Evolutionary conservation across 31 red algal genomes (phyloP).

Genomic region (Odonthalia washingtoniensis): DNA sequence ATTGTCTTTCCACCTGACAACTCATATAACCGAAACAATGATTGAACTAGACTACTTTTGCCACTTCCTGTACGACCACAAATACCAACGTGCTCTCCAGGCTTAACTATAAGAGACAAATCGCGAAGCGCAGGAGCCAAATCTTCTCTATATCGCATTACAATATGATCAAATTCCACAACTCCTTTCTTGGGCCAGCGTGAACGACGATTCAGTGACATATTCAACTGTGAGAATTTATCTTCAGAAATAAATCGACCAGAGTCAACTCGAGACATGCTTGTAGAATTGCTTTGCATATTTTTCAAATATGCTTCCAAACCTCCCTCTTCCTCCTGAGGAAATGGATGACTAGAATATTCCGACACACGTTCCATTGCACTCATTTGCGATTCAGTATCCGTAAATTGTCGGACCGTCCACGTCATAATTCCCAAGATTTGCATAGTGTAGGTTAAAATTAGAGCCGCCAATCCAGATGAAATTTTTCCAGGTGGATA

Average conservation of each 20-base stretch:
- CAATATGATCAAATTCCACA: slow-evolving; percentile 82
- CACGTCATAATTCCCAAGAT: slow-evolving; percentile 78
- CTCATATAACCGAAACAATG: slow-evolving; percentile 92
- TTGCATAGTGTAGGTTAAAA: slow-evolving; percentile 87
- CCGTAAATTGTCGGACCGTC: slow-evolving; percentile 87
- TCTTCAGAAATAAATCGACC: slow-evolving; percentile 66
- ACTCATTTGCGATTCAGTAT: slow-evolving; percentile 88
- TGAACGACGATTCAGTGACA: slow-evolving; percentile 31
- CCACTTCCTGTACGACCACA: slow-evolving; percentile 98
- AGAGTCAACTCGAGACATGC: slow-evolving; percentile 29
- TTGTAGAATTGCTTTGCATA: not conserved
- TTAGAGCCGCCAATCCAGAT: slow-evolving; percentile 73
- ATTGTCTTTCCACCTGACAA: slow-evolving; percentile 68
- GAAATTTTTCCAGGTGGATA: slow-evolving; percentile 56
- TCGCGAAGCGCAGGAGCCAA: slow-evolving; percentile 71
- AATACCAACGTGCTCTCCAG: slow-evolving; percentile 93
- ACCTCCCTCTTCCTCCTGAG: slow-evolving; percentile 77
- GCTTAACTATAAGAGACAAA: slow-evolving; percentile 73
- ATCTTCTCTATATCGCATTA: slow-evolving; percentile 95
- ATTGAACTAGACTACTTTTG: slow-evolving; percentile 87
- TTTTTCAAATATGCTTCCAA: slow-evolving; percentile 58
- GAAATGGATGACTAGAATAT: slow-evolving; percentile 73
- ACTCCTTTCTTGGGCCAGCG: slow-evolving; percentile 83
- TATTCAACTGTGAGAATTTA: slow-evolving; percentile 34
- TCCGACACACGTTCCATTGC: slow-evolving; percentile 83